phyloP scores from a whole-genome alignment of 768 basidiomycete species.

The Hypholoma fasciculare region DNA sequence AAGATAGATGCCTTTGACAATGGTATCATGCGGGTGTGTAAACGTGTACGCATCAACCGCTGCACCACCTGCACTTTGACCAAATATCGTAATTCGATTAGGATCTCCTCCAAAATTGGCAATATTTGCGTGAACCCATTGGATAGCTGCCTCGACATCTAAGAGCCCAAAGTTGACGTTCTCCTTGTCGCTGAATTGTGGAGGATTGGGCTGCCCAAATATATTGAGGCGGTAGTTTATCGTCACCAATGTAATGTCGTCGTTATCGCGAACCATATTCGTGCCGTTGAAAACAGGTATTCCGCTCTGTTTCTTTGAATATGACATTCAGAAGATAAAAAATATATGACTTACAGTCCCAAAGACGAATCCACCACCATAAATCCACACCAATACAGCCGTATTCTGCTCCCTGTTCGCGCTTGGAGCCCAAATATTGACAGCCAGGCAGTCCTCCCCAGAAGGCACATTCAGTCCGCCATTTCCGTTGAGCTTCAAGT shows the following conservation, averaged over 20 bases:
- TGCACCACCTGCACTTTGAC: constrained; percentile 36
- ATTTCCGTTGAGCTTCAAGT: constrained; percentile 22
- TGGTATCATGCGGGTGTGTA: constrained; percentile 32
- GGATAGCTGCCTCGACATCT: constrained; percentile 37
- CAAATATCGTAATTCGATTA: constrained; percentile 34
- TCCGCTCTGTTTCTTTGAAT: constrained; percentile 22
- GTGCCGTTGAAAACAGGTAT: constrained; percentile 2
- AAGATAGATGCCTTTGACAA: constrained; percentile 22
- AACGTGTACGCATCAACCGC: constrained; percentile 35
- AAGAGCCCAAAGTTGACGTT: constrained; percentile 40
- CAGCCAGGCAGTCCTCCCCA: constrained; percentile 34
- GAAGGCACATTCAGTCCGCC: constrained; percentile 24
- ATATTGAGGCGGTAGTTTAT: constrained; percentile 41
- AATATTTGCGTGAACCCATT: constrained; percentile 51
- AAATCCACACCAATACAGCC: constrained; percentile 36
- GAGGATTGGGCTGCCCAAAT: constrained; percentile 39
- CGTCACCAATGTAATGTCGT: constrained; percentile 34
- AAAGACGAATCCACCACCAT: constrained; percentile 34
- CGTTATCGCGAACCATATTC: constrained; percentile 19
- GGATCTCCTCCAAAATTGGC: constrained; percentile 42
- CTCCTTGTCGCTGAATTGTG: constrained; percentile 23
- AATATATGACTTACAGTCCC: constrained; percentile 26
- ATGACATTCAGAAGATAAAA: not conserved
- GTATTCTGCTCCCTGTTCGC: constrained; percentile 27
- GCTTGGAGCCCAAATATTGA: constrained; percentile 40